Percentiles rank a stretch among this genome's conserved stretches.
Conservation (phyloP, 2,329 filamentous ascomycete genomes). For the Decorospora gaudefroyi region DNA sequence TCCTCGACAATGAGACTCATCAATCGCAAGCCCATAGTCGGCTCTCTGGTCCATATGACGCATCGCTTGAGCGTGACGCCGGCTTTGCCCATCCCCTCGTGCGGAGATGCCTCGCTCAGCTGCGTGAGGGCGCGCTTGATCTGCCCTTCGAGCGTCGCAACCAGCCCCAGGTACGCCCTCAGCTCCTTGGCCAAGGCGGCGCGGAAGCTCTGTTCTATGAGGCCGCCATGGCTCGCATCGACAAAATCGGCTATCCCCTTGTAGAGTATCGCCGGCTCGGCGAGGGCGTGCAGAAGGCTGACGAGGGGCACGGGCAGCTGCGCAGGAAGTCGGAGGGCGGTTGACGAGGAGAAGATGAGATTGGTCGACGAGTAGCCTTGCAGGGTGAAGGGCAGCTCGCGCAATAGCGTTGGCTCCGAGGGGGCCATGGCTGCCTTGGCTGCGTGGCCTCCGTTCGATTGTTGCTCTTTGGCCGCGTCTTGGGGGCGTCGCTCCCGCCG, state of each 20-base stretch:
- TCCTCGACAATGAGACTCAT: conserved; percentile 96
- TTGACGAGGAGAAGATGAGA: conserved; percentile 71
- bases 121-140: conserved; percentile 80
- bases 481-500: conserved; percentile 34
- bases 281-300: conserved; percentile 83
- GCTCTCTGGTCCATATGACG: conserved; percentile 95
- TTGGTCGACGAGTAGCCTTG: conserved; percentile 90
- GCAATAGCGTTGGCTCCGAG: conserved; percentile 54
- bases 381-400: conserved; percentile 86
- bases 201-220: conserved; percentile 89
- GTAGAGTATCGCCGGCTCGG: conserved; percentile 93
- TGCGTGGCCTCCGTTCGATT: conserved; percentile 15
- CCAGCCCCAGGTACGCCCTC: conserved; percentile 83
- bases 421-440: conserved; percentile 33
- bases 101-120: conserved; percentile 69
- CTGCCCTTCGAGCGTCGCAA: conserved; percentile 90
- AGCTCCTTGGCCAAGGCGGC: conserved; percentile 85
- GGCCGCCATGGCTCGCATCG: conserved; percentile 75
- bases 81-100: conserved; percentile 76
- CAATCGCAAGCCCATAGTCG: conserved; percentile 89
- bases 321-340: conserved; percentile 73
- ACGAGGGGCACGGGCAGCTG: conserved; percentile 83
- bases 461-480: conserved; percentile 34
- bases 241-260: conserved; percentile 79
- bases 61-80: conserved; percentile 94